Percentiles rank a stretch among this genome's conserved stretches.
phyloP scores from a whole-genome alignment of 805 yeast species.

The Lachancea mirantina region DNA sequence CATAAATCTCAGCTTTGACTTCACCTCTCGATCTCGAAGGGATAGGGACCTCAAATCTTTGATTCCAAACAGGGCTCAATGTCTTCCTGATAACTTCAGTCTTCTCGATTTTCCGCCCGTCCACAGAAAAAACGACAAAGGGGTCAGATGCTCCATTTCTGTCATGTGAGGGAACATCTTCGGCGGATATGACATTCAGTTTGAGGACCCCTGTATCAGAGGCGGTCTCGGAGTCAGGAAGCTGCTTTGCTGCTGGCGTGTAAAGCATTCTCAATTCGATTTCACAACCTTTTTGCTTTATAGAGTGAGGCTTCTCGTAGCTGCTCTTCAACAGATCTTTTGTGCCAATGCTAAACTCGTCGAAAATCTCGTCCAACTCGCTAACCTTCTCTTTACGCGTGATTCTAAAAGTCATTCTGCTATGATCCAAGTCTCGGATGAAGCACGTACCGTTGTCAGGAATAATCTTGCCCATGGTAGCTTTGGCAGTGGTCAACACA shows the following conservation, averaged over 20 bases:
- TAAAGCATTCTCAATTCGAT: constrained; percentile 49
- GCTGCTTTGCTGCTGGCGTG: constrained; percentile 47
- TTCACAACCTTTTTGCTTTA: constrained; percentile 38
- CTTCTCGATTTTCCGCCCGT: constrained; percentile 48
- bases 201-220: constrained; percentile 60
- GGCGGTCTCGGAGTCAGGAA: constrained; percentile 54
- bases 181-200: constrained; percentile 51
- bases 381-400: constrained; percentile 44
- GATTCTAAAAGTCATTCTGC: constrained; percentile 50
- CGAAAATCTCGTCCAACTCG: constrained; percentile 41
- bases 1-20: constrained; percentile 46
- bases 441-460: constrained; percentile 52
- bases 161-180: constrained; percentile 51
- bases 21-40: constrained; percentile 53
- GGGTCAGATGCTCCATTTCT: constrained; percentile 78
- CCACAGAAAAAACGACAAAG: constrained; percentile 43
- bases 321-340: constrained; percentile 47
- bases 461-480: constrained; percentile 40
- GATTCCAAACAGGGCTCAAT: constrained; percentile 73
- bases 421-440: constrained; percentile 63
- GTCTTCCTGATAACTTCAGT: constrained; percentile 60
- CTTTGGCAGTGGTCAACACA: constrained; percentile 43
- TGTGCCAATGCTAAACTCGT: constrained; percentile 45
- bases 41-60: constrained; percentile 49
- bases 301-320: constrained; percentile 38